Evolutionary conservation across 1,284 basidiomycete species (phyloP).

Genomic region (Apiotrichum domesticum): DNA sequence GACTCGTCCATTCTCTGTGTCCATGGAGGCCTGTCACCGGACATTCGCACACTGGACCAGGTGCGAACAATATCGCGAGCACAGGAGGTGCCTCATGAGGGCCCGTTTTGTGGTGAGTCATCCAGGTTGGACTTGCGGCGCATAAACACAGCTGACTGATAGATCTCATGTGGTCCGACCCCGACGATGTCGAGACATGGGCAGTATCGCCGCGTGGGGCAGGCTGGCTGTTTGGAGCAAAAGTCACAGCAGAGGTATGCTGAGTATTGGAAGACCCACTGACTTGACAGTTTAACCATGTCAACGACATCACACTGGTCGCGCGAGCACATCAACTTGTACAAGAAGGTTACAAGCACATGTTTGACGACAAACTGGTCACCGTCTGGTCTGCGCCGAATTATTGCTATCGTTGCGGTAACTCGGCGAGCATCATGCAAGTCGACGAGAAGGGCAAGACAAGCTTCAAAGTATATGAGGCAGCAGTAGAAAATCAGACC

Average conservation of each 20-base stretch:
- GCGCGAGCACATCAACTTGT: slow-evolving; percentile 92
- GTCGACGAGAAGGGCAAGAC: slow-evolving; percentile 56
- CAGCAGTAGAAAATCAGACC: slow-evolving; percentile 76
- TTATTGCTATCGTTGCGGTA: slow-evolving; percentile 98
- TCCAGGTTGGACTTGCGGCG: neutral
- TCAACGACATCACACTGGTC: slow-evolving; percentile 75
- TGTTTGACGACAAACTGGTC: slow-evolving; percentile 90
- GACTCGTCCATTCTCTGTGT: slow-evolving; percentile 87
- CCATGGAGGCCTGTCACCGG: slow-evolving; percentile 86
- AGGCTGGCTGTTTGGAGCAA: slow-evolving; percentile 86
- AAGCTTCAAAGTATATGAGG: slow-evolving; percentile 71
- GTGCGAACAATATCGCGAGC: slow-evolving; percentile 83
- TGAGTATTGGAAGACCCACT: no score
- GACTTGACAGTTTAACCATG: slow-evolving; percentile 71
- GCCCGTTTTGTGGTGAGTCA: slow-evolving; percentile 83
- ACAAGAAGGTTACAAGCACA: slow-evolving; percentile 95
- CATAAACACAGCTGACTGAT: neutral
- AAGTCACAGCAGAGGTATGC: slow-evolving; percentile 73
- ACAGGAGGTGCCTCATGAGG: slow-evolving; percentile 94
- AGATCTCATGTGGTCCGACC: slow-evolving; percentile 98
- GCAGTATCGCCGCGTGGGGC: slow-evolving; percentile 90
- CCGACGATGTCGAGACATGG: slow-evolving; percentile 93
- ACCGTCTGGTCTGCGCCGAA: slow-evolving; percentile 98
- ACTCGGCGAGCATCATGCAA: slow-evolving; percentile 96
- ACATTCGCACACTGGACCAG: slow-evolving; percentile 86